Conservation (phyloP, 257 asterid genomes). For the Paulownia fortunei region DNA sequence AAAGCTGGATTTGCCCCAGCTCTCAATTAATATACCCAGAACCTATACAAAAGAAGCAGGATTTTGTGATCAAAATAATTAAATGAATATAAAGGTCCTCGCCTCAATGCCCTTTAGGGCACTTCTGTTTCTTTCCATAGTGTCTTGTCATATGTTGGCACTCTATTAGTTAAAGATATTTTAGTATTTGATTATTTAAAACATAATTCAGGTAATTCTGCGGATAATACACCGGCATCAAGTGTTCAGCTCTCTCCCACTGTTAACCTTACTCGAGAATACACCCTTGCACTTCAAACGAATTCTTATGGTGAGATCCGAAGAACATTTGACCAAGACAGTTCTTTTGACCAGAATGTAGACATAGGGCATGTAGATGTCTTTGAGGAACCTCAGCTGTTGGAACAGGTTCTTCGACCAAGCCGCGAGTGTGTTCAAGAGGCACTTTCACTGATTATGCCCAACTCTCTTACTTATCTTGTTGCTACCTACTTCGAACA, state of each 20-base stretch:
- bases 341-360: constrained; percentile 41
- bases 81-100: background rate
- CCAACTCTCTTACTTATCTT: constrained; percentile 55
- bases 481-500: constrained; percentile 68
- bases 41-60: background rate
- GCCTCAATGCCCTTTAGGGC: background rate
- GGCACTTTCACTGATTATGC: constrained; percentile 54
- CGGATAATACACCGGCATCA: constrained; percentile 60
- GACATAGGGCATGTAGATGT: constrained; percentile 42
- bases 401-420: constrained; percentile 75
- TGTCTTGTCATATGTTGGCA: background rate
- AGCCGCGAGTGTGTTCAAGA: constrained; percentile 61
- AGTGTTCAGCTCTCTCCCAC: constrained; percentile 82
- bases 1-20: background rate
- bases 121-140: background rate
- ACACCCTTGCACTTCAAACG: constrained; percentile 65
- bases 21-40: background rate
- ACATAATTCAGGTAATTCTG: constrained; percentile 49
- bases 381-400: constrained; percentile 51
- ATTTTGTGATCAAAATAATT: background rate
- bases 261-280: constrained; percentile 73
- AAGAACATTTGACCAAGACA: constrained; percentile 50
- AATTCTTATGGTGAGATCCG: constrained; percentile 72
- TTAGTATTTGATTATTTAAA: background rate
- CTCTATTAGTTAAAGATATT: background rate